Percentiles rank a stretch among this genome's conserved stretches.
Conservation (phyloP, 2,329 filamentous ascomycete species). For the Botrytis squamosa region DNA sequence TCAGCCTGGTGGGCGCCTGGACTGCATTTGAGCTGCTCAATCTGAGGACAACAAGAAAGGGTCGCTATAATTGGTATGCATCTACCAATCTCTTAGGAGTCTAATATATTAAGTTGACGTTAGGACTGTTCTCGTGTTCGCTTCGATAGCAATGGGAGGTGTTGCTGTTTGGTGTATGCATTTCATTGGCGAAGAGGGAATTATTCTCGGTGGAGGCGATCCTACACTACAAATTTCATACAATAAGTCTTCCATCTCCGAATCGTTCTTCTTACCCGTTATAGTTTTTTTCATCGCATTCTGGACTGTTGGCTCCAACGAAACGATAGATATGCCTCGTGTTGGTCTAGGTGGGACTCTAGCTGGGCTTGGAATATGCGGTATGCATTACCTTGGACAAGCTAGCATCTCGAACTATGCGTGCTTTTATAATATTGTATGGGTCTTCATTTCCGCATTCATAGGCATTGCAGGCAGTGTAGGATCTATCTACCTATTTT, state of each 20-base stretch:
- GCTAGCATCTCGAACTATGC: constrained; percentile 75
- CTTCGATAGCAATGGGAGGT: constrained; percentile 70
- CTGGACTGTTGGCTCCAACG: constrained; percentile 61
- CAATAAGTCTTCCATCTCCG: constrained; percentile 65
- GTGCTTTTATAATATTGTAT: constrained; percentile 57
- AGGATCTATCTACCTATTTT: constrained; percentile 70
- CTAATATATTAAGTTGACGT: neutral
- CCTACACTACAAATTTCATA: constrained; percentile 69
- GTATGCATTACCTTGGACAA: constrained; percentile 89
- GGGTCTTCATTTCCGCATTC: constrained; percentile 63
- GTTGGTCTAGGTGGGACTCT: constrained; percentile 64
- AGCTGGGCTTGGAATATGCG: constrained; percentile 72
- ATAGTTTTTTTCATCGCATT: constrained; percentile 72
- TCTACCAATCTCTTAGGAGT: constrained; percentile 4
- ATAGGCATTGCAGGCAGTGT: constrained; percentile 74
- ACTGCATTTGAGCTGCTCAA: constrained; percentile 83
- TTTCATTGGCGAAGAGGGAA: constrained; percentile 79
- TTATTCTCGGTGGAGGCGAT: constrained; percentile 64
- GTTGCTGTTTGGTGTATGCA: constrained; percentile 78
- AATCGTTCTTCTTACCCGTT: constrained; percentile 80
- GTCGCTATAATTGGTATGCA: constrained; percentile 66
- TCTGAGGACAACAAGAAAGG: constrained; percentile 66
- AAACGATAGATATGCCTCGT: constrained; percentile 56
- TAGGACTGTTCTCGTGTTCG: constrained; percentile 61
- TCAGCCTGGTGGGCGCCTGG: constrained; percentile 72